These are phyloP conservation scores for Gillenia trifoliata DNA, from an alignment of 306 rosid genomes.

Conservation along the genomic window DNA sequence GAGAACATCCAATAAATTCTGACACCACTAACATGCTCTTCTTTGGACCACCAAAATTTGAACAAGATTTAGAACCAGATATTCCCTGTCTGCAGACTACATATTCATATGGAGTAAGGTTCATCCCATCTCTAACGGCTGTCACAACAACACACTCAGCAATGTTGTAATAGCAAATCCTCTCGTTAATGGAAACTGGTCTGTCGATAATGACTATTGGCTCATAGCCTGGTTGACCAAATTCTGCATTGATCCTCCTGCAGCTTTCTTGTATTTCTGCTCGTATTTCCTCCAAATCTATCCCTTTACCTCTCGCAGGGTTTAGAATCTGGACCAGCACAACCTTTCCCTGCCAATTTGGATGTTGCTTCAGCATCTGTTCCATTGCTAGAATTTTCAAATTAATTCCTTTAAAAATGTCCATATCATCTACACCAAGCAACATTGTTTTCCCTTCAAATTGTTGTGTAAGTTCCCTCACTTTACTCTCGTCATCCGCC, in stretches of 20 bases:
- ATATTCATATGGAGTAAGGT: slow-evolving; percentile 75
- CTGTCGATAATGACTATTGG: slow-evolving; percentile 58
- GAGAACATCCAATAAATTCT: slow-evolving; percentile 84
- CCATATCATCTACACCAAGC: slow-evolving; percentile 77
- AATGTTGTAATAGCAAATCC: slow-evolving; percentile 63
- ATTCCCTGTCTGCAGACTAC: slow-evolving; percentile 72
- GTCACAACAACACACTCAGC: slow-evolving; percentile 86
- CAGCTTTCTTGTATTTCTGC: slow-evolving; percentile 58
- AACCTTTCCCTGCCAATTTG: slow-evolving; percentile 69
- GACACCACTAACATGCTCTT: slow-evolving; percentile 84
- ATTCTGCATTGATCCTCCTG: slow-evolving; percentile 53
- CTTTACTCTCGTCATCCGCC: slow-evolving; percentile 49
- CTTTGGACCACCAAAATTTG: slow-evolving; percentile 41
- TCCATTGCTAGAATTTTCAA: slow-evolving; percentile 83
- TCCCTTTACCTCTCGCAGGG: slow-evolving; percentile 73
- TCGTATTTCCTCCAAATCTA: slow-evolving; percentile 49
- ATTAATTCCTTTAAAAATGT: slow-evolving; percentile 73
- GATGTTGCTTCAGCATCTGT: slow-evolving; percentile 63
- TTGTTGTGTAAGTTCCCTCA: slow-evolving; percentile 46
- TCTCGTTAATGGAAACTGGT: slow-evolving; percentile 51
- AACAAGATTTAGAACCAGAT: slow-evolving; percentile 40
- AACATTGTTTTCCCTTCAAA: slow-evolving; percentile 62
- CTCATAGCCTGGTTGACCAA: slow-evolving; percentile 57
- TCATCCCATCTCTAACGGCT: slow-evolving; percentile 88
- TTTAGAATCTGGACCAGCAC: slow-evolving; percentile 73